Evolutionary conservation across 148 eudicot species (phyloP), one percentile per base, ranked within the genome.

Genomic region (Camellia granthamiana): DNA sequence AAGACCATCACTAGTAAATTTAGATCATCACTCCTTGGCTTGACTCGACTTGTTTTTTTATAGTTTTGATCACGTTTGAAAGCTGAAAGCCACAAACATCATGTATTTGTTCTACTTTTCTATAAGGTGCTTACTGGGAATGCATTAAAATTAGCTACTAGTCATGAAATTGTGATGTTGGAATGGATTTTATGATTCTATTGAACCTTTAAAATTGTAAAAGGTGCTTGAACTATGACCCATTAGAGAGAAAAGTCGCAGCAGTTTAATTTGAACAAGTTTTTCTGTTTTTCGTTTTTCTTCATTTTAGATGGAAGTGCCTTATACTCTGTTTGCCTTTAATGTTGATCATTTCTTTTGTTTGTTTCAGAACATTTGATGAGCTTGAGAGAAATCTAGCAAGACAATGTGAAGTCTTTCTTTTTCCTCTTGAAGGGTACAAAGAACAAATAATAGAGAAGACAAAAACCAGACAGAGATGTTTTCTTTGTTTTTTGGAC

Each of bases 401-500:
- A 9, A 77, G 59, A 47, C 43, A 66, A 63, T 23, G 52, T 77
- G 60, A 30, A 51, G 79, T 3, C 47, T 21, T 43, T 56, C 72
- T 75, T 74, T 51, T 69, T 64, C 77, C 42, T 70, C 63, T 61
- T 52, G 74, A 74, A 64, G 79, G 67, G 69, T 58, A 46, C 42
- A 46, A 14, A 46, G 63, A 67, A 16, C 63, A 21, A 23, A 75
- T 21, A 6, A 18, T 42, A 54, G 70, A 63, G 54, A 69, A 54
- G 77, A 67, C 14, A 78, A 61, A 30, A 49, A 65, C n/a, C 19
- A 54, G 64, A 61, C 44, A 81, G 86, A 82, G 84, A 96, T 96
- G 99, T 96, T 96, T 84, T 92, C 99, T 42, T 88, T 96, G 83
- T 87, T 93, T 82, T 92, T 90, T 89, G 99, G 99, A 70, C 91